Evolutionary conservation across 2,329 filamentous ascomycete genomes (phyloP).

Genomic region (Colletotrichum somersetense): DNA sequence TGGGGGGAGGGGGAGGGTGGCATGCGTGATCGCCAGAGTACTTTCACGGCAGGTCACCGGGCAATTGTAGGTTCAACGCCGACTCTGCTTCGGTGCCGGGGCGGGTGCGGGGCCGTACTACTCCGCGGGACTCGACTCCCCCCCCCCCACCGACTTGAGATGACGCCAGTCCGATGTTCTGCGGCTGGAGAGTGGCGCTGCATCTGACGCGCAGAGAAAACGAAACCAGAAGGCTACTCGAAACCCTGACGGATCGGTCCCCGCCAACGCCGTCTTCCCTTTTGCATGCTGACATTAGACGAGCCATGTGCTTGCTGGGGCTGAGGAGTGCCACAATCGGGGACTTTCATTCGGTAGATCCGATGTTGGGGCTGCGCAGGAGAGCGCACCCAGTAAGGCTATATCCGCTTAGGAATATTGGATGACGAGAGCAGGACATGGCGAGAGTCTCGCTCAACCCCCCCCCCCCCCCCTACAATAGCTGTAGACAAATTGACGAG

Average conservation of each 20-base stretch:
- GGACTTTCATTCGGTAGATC: conserved; percentile 16
- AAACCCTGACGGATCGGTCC: neutral
- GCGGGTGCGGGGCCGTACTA: conserved; percentile 25
- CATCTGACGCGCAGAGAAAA: neutral
- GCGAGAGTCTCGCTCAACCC: neutral
- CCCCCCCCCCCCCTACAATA: too few relatives aligned
- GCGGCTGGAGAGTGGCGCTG: conserved; percentile 22
- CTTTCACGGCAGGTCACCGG: conserved; percentile 15
- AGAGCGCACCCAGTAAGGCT: neutral
- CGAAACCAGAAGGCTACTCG: neutral
- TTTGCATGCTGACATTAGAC: conserved; percentile 29
- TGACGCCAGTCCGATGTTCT: conserved; percentile 17
- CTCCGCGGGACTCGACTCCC: neutral
- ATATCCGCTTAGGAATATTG: neutral
- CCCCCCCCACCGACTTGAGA: neutral
- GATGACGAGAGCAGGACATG: neutral
- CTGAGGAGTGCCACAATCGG: conserved; percentile 3
- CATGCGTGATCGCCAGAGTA: neutral
- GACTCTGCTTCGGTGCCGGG: conserved; percentile 2
- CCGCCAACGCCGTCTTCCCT: neutral
- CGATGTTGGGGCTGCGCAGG: conserved; percentile 11
- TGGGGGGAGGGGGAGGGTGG: too few relatives aligned
- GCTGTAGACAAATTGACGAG: neutral
- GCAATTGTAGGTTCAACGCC: neutral
- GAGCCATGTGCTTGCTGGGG: conserved; percentile 6